Conservation (phyloP, 768 basidiomycete genomes). For the Tulasnella sp. region DNA sequence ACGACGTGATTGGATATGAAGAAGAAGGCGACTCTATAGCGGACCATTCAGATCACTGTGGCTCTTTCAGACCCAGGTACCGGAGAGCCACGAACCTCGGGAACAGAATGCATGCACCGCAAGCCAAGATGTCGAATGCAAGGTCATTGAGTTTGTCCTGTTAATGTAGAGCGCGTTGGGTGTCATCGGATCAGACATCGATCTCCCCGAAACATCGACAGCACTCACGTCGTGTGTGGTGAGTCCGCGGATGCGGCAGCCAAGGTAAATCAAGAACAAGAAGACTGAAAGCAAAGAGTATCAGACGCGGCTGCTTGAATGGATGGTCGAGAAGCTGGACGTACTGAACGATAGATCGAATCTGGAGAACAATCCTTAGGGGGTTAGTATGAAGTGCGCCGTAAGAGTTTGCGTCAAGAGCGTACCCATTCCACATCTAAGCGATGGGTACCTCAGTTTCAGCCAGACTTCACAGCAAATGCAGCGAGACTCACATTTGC, state of each 20-base stretch:
- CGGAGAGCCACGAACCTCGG: slow-evolving; percentile 42
- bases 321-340: neutral
- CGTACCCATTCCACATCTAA: slow-evolving; percentile 88
- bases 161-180: neutral
- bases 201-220: neutral
- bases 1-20: slow-evolving; percentile 68
- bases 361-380: neutral
- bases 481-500: slow-evolving; percentile 46
- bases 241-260: slow-evolving; percentile 54
- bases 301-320: slow-evolving; percentile 17
- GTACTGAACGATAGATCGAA: slow-evolving; percentile 37
- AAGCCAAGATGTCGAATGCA: slow-evolving; percentile 75
- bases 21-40: slow-evolving; percentile 59
- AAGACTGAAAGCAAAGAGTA: slow-evolving; percentile 31
- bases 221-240: slow-evolving; percentile 30
- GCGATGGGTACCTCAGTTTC: neutral
- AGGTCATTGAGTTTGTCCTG: slow-evolving; percentile 35
- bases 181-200: neutral
- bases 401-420: slow-evolving; percentile 25
- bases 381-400: neutral
- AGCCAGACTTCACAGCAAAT: neutral
- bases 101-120: slow-evolving; percentile 75
- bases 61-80: neutral
- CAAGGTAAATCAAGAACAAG: slow-evolving; percentile 57
- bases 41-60: neutral